Base-by-base conservation (phyloP, 2,329 filamentous ascomycete genomes). In the Leptodontidium sp. region DNA sequence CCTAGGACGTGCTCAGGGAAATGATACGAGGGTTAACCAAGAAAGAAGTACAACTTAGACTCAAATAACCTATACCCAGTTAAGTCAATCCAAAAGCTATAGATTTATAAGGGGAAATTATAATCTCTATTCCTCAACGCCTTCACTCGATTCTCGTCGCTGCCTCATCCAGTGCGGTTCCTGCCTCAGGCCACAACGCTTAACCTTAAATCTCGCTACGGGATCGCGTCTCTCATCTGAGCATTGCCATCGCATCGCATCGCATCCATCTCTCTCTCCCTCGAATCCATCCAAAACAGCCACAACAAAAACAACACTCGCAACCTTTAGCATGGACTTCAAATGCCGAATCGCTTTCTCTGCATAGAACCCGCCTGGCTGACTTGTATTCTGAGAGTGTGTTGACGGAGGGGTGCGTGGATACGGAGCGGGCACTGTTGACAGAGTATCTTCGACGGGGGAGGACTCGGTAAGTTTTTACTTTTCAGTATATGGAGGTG, bases 201-300 rank as follows among this genome's bases (percentile, higher is more conserved):
- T 40, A 59, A 59, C 55, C 35, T 59, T 59, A 59, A 59, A 24
- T 40, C 55, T 59, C 55, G 55, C 55, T 38, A 43, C 38, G 38
- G 55, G 15, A 35, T 21, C 24, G 49, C 49, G 24, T 52, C 24
- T 45, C 40, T 45, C 15, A 14, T 45, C 40, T 3, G 40, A 45
- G 21, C 49, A 52, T 29, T 12, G 21, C 21, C 21, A 21, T 57
- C 15, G 32, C 55, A 38, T 58, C 55, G 17, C 55, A 14, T 58
- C 53, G 35, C n/a, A 24, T 58, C 55, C 35, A 57, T 35, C 17
- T 5, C 17, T 59, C 57, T 38, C 29, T 57, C 32, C 11, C 21
- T 26, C 21, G 21, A 21, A 12, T 24, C 43, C n/a, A 40, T 58
- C 8, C 17, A 17, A 58, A 24, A 38, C 26, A 57, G 21, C 52